These are phyloP conservation scores for Yarrowia keelungensis DNA, from an alignment of 805 yeast species.

Conservation along the genomic window DNA sequence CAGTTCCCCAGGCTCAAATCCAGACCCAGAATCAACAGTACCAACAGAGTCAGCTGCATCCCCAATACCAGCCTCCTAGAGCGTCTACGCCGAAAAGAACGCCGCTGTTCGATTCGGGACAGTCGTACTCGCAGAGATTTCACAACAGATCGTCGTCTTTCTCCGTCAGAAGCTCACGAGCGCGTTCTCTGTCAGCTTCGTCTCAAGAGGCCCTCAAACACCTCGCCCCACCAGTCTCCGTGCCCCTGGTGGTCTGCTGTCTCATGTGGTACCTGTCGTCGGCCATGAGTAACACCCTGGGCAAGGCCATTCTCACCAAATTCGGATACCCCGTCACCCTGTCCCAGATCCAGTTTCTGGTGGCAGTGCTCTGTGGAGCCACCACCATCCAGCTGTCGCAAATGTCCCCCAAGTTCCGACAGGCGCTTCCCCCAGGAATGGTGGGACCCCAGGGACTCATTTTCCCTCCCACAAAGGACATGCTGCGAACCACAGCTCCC, in stretches of 20 bases:
- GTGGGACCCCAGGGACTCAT: conserved; percentile 46
- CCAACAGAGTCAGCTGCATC: conserved; percentile 9
- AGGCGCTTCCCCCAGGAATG: conserved; percentile 51
- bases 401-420: conserved; percentile 46
- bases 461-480: conserved; percentile 45
- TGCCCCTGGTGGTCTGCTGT: conserved; percentile 65
- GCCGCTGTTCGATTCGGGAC: conserved; percentile 28
- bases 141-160: conserved; percentile 36
- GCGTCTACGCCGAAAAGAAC: conserved; percentile 17
- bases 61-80: conserved; percentile 21
- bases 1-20: background rate
- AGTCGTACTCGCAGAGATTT: conserved; percentile 34
- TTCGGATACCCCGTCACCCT: conserved; percentile 86
- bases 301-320: conserved; percentile 73
- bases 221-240: conserved; percentile 54
- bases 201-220: conserved; percentile 51
- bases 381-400: conserved; percentile 54
- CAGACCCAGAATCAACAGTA: conserved; percentile 1
- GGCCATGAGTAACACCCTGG: conserved; percentile 79
- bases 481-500: conserved; percentile 66
- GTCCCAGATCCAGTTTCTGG: conserved; percentile 83
- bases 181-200: conserved; percentile 44
- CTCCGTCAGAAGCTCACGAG: conserved; percentile 38
- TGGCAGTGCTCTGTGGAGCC: conserved; percentile 70
- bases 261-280: conserved; percentile 79